Evolutionary conservation across 306 rosid species (phyloP).

Genomic region (Casuarina equisetifolia): DNA sequence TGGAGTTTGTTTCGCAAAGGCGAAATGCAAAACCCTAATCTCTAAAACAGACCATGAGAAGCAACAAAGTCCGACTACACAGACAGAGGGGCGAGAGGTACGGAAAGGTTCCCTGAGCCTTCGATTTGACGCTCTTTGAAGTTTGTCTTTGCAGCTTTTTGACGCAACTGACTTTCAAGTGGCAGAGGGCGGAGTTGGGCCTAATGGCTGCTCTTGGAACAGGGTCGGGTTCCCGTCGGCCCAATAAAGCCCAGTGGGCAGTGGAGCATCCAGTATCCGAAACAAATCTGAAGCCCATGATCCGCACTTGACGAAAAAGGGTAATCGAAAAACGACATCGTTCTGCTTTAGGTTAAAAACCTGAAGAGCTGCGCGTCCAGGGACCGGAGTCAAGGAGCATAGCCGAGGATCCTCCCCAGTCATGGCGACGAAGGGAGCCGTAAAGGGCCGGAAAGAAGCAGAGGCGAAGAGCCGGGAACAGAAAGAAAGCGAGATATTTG

Average conservation of each 20-base stretch:
- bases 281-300: too few relatives aligned
- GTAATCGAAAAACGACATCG: too few relatives aligned
- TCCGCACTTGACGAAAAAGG: too few relatives aligned
- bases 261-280: too few relatives aligned
- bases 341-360: too few relatives aligned
- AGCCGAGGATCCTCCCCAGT: not conserved
- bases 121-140: not conserved
- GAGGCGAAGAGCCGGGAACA: conserved; percentile 24
- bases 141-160: not conserved
- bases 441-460: conserved; percentile 10
- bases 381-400: not conserved
- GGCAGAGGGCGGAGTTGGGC: too few relatives aligned
- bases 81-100: not conserved
- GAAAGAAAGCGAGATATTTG: conserved; percentile 41
- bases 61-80: not conserved
- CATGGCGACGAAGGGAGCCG: conserved; percentile 35
- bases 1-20: not conserved
- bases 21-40: not conserved
- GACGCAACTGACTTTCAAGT: not conserved
- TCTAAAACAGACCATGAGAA: not conserved
- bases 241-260: too few relatives aligned
- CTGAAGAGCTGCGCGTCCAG: not conserved
- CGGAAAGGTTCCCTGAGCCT: not conserved
- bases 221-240: too few relatives aligned
- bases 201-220: too few relatives aligned